Base-by-base conservation (phyloP, 2,329 filamentous ascomycete genomes). In the Apiospora koreana region DNA sequence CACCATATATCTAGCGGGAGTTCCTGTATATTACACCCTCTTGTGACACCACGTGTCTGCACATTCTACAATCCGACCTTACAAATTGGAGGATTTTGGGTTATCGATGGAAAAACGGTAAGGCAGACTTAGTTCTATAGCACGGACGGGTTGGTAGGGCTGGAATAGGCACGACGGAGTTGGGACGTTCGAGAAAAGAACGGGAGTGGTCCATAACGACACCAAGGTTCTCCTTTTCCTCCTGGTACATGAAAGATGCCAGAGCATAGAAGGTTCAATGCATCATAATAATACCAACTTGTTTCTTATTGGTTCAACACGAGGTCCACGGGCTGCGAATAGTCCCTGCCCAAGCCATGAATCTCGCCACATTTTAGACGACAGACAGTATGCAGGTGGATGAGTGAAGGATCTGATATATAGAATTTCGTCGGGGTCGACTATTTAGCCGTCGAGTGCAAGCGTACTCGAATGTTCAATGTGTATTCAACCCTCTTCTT, bases 21-120 rank as follows among this genome's bases (percentile, higher is more conserved):
- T 68, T 68, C 42, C 45, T 68, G 66, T 68, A 68, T 68, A 68
- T 68, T 68, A 68, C 64, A n/a, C 54, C 54, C 45, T 46, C 65
- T 23, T 67, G 65, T 46, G 65, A 35, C 65, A 46, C 65, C 31
- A 46, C n/a, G 28, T 46, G 45, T 67, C 65, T 46, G 65, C 65
- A 67, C 42, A 67, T 67, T 46, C 42, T 67, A 46, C 65, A 68
- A 46, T 45, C 35, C 67, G 35, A 18, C 46, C 43, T 41, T 48
- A 58, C 67, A 18, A 28, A 28, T 25, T 68, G 43, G 67, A 18
- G 35, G 16, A 10, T 54, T 50, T 58, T 68, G 42, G 67, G 42
- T 46, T 67, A 67, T 67, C 42, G 16, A 46, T 21, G 65, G 65
- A 46, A 18, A 46, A 43, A 67, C 65, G 65, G 65, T 45, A 67